These are phyloP conservation scores for Micractinium sp. DNA, from an alignment of 139 green algal species.

Conservation along the genomic window DNA sequence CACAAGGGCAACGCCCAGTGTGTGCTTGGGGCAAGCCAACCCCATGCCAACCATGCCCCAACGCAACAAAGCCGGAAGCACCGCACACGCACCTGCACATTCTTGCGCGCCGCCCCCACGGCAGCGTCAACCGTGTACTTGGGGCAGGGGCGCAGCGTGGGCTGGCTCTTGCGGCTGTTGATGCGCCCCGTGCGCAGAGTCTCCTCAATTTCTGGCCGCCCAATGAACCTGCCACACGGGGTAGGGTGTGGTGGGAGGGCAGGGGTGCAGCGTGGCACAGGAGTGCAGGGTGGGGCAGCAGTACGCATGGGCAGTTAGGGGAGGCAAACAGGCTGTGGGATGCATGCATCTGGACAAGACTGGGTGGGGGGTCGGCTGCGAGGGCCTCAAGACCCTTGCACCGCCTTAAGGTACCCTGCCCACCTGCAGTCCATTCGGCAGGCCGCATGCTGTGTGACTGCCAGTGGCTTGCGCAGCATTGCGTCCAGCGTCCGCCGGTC, in stretches of 20 bases:
- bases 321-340: too few species aligned
- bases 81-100: constrained; percentile 35
- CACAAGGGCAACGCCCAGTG: too few species aligned
- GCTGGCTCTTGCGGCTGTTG: constrained; percentile 52
- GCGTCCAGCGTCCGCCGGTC: constrained; percentile 29
- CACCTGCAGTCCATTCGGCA: constrained; percentile 65
- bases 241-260: too few species aligned
- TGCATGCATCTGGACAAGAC: too few species aligned
- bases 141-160: constrained; percentile 44
- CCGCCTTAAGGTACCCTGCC: background rate
- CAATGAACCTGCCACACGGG: constrained; percentile 39
- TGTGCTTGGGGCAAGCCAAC: background rate
- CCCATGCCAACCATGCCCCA: background rate
- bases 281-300: background rate
- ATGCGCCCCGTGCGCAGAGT: constrained; percentile 42
- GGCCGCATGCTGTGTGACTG: constrained; percentile 52
- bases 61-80: background rate
- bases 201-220: constrained; percentile 31
- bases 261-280: background rate
- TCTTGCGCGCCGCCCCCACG: constrained; percentile 23
- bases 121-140: constrained; percentile 58
- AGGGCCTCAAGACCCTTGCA: too few species aligned
- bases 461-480: constrained; percentile 41
- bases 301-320: too few species aligned
- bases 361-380: too few species aligned